A percentile compares a stretch with the other conserved stretches of the same genome.
Evolutionary conservation across 108 stramenopile genomes (phyloP).

Genomic region (Skeletonema costatum): DNA sequence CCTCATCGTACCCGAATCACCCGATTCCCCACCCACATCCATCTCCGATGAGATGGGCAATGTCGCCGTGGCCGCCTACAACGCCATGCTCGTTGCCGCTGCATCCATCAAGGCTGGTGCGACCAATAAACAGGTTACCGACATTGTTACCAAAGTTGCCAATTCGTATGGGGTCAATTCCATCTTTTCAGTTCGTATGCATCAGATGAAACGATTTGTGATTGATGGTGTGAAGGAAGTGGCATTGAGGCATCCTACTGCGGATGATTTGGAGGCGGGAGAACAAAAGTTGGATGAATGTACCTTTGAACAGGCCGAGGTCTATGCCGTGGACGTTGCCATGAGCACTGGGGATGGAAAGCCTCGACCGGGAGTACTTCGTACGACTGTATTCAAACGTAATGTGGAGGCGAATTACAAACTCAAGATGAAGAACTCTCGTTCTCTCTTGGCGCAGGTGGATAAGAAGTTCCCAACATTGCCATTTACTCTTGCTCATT

Average conservation of each 20-base stretch:
- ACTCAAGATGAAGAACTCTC: conserved; percentile 96
- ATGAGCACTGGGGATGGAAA: conserved; percentile 98
- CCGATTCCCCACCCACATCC: conserved; percentile 49
- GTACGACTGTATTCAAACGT: conserved; percentile 98
- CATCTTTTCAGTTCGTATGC: conserved; percentile 95
- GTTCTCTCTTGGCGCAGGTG: conserved; percentile 84
- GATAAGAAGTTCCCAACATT: conserved; percentile 96
- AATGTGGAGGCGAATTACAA: conserved; percentile 93
- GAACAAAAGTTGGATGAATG: conserved; percentile 85
- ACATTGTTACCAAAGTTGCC: conserved; percentile 91
- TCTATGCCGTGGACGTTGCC: conserved; percentile 97
- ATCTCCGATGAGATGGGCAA: conserved; percentile 69
- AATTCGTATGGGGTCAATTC: conserved; percentile 93
- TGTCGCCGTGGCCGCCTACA: conserved; percentile 94
- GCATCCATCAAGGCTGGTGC: conserved; percentile 89
- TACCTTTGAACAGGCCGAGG: conserved; percentile 88
- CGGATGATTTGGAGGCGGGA: conserved; percentile 75
- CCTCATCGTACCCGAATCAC: conserved; percentile 76
- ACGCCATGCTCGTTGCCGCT: conserved; percentile 95
- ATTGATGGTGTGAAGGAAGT: conserved; percentile 97
- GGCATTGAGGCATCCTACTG: conserved; percentile 76
- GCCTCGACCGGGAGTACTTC: conserved; percentile 80
- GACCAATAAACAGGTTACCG: conserved; percentile 92
- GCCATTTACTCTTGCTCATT: conserved; percentile 95
- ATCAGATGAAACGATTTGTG: conserved; percentile 99